A percentile compares a stretch with the other conserved stretches of the same genome.
phyloP scores from a whole-genome alignment of 192 early-diverging fungal genomes.

The Oehlia diaphana region DNA sequence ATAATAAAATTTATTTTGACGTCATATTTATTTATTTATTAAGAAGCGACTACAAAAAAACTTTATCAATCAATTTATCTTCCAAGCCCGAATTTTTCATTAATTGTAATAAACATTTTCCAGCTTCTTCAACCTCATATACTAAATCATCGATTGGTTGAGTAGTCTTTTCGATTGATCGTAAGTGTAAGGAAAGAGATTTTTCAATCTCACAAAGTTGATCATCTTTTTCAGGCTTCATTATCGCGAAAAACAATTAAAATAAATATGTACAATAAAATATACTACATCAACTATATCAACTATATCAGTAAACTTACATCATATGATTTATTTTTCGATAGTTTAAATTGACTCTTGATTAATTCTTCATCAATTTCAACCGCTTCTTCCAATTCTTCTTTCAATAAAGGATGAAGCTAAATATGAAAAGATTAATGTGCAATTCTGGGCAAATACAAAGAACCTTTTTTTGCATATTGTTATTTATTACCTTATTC shows the following conservation, averaged over 20 bases:
- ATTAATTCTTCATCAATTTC: constrained; percentile 11
- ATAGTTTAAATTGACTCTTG: neutral
- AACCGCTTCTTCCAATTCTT: neutral
- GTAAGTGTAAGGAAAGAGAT: neutral
- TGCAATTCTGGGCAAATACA: no score
- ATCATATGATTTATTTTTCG: neutral
- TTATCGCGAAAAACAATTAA: neutral
- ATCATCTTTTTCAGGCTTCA: constrained; percentile 1
- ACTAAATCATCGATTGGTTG: neutral
- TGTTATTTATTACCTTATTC: neutral
- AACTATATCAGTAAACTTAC: neutral
- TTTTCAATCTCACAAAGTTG: constrained; percentile 6
- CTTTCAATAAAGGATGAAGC: constrained; percentile 6
- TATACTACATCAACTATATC: neutral
- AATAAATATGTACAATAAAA: neutral
- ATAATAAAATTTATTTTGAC: no score
- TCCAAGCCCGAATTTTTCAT: neutral
- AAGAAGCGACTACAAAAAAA: neutral
- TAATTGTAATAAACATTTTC: neutral
- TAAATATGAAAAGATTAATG: neutral
- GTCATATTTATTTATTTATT: no score
- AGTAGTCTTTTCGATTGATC: constrained; percentile 3
- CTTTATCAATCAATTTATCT: neutral
- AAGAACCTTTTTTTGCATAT: no score
- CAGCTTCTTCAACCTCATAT: neutral